Percentiles rank a stretch among this genome's conserved stretches.
phyloP scores from a whole-genome alignment of 2,329 filamentous ascomycete genomes.

The Thermomyces lanuginosus region DNA sequence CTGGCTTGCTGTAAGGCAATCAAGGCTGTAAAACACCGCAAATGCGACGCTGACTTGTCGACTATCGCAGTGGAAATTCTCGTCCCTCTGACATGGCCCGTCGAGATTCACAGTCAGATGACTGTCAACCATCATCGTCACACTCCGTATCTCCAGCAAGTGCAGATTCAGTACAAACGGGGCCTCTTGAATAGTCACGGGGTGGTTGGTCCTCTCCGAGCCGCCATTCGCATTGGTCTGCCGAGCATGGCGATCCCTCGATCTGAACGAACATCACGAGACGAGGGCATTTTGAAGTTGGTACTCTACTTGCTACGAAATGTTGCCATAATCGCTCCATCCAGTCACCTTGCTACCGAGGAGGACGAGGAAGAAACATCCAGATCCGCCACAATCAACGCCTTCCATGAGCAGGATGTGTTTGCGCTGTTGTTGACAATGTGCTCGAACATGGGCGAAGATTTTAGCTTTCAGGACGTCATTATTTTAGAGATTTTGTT shows the following conservation, averaged over 20 bases:
- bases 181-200: slow-evolving; percentile 65
- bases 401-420: slow-evolving; percentile 80
- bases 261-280: slow-evolving; percentile 58
- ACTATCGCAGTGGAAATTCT: slow-evolving; percentile 55
- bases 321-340: slow-evolving; percentile 65
- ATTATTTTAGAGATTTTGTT: slow-evolving; percentile 85
- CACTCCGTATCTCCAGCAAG: slow-evolving; percentile 71
- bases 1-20: slow-evolving; percentile 50
- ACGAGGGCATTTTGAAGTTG: slow-evolving; percentile 85
- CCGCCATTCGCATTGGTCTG: slow-evolving; percentile 62
- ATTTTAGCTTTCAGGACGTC: slow-evolving; percentile 78
- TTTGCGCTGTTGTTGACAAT: slow-evolving; percentile 72
- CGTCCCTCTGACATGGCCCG: slow-evolving; percentile 84
- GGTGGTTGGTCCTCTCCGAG: slow-evolving; percentile 58
- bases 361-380: slow-evolving; percentile 85
- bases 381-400: slow-evolving; percentile 70
- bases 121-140: slow-evolving; percentile 88
- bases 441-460: slow-evolving; percentile 82
- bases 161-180: slow-evolving; percentile 79
- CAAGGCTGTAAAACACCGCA: slow-evolving; percentile 1
- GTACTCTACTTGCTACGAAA: slow-evolving; percentile 82
- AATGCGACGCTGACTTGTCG: not conserved
- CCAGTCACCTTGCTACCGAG: slow-evolving; percentile 55
- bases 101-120: slow-evolving; percentile 67
- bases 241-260: slow-evolving; percentile 70